Base-by-base conservation (phyloP, 2,329 filamentous ascomycete genomes). In the Fusarium oligoseptatum region DNA sequence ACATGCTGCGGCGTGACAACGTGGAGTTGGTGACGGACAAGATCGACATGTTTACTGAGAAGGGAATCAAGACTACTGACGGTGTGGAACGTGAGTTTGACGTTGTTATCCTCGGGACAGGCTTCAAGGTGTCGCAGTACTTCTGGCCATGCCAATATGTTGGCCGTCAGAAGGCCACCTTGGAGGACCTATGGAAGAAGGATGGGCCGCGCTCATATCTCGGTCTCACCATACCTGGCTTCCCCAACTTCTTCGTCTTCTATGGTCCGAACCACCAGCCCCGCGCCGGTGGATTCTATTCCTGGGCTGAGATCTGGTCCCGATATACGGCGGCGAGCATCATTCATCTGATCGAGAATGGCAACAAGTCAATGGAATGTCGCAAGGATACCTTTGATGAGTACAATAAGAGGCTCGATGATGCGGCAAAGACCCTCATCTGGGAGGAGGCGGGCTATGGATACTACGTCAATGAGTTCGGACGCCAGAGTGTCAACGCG, bases 221-320 rank as follows among this genome's bases (percentile, higher is more conserved):
- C 27, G 65, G 65, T 4, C 17, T 67, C 0, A 48, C 48, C 2
- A 57, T 57, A 50, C 65, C 65, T 2, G 65, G 65, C 1, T 63
- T 67, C 17, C 65, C 65, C 27, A 67, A 67, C 27, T 63, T 67
- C 20, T 67, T 67, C 22, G n/a, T 6, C n/a, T 52, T 67, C 41
- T 67, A 67, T 5, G 65, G 65, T 1, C 65, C 65, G 1, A 67
- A 67, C 37, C 65, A 68, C 20, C 66, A 68, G 29, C 66, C 66
- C 22, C 60, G 66, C 2, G 60, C 66, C 1, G 66, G 66, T 2
- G 66, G 66, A 3, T 68, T 68, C 32, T 65, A 68, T 14, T 68
- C 66, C 2, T 68, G 66, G 66, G 66, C 41, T 11, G 66, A 68
- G 43, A 68, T 68, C 15, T 65, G 66, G 66, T 60, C 56, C 9